Conservation (phyloP, 495 filamentous ascomycete species). For the Lophiotrema nucula region DNA sequence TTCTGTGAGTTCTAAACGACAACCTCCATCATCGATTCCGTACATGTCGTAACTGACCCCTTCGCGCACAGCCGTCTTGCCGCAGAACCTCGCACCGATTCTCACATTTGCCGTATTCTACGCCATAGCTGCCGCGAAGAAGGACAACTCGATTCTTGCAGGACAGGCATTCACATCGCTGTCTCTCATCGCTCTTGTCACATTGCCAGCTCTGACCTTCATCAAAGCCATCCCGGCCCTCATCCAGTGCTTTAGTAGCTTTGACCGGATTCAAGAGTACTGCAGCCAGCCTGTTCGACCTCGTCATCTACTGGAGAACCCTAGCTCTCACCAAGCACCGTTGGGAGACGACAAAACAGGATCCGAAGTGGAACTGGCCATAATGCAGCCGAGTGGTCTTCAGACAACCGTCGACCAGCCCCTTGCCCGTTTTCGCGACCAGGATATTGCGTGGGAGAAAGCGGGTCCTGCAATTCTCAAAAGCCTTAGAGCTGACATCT, state of each 20-base stretch:
- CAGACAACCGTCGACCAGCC: no score
- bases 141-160: conserved; percentile 4
- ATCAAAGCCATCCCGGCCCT: conserved; percentile 3
- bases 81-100: conserved; percentile 4
- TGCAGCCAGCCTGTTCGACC: conserved; percentile 10
- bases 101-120: conserved; percentile 11
- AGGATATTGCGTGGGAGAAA: no score
- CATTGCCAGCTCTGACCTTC: conserved; percentile 7
- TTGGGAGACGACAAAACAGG: no score
- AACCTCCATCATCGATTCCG: not conserved
- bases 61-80: not conserved
- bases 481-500: no score
- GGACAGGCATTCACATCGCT: conserved; percentile 5
- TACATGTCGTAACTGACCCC: not conserved
- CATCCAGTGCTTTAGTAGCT: conserved; percentile 6
- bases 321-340: conserved; percentile 1
- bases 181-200: conserved; percentile 6
- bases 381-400: no score
- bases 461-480: no score
- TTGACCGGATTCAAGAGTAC: conserved; percentile 14
- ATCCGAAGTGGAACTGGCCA: no score
- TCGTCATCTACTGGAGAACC: conserved; percentile 7
- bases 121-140: not conserved
- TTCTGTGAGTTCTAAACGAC: conserved; percentile 24
- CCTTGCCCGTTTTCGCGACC: no score